Evolutionary conservation across 225 moss, liverwort and hornwort species (phyloP).

Genomic region (Polytrichum formosum): DNA sequence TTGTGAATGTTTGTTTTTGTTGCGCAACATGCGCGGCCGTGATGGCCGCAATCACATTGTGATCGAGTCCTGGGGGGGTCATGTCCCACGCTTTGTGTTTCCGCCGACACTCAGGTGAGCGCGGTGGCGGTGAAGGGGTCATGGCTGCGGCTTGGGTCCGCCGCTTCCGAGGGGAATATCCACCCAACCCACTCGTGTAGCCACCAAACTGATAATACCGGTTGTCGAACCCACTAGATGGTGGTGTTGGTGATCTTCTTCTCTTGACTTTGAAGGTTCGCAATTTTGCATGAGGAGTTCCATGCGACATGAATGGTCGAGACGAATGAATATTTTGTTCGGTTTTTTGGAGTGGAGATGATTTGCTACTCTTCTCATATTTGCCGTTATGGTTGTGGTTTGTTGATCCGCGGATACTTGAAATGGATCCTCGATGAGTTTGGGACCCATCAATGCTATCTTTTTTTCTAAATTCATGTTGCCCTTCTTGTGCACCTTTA

Average conservation of each 20-base stretch:
- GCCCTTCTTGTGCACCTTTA: too few species aligned
- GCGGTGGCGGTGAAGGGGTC: constrained; percentile 70
- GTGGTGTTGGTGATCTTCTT: constrained; percentile 20
- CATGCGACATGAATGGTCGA: not conserved
- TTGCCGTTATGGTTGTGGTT: not conserved
- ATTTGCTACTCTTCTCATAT: not conserved
- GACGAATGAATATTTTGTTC: not conserved
- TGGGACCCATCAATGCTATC: too few species aligned
- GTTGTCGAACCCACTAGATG: constrained; percentile 26
- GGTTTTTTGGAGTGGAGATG: not conserved
- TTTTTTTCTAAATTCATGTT: too few species aligned
- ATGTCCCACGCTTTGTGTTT: constrained; percentile 81
- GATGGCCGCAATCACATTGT: constrained; percentile 55
- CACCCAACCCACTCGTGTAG: constrained; percentile 80
- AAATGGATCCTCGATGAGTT: too few species aligned
- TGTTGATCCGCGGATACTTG: too few species aligned
- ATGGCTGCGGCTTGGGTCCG: constrained; percentile 50
- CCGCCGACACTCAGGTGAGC: constrained; percentile 55
- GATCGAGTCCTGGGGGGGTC: constrained; percentile 56
- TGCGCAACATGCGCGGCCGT: constrained; percentile 60
- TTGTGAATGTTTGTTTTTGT: constrained; percentile 51
- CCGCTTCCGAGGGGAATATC: constrained; percentile 78
- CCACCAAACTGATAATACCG: constrained; percentile 49
- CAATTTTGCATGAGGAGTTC: not conserved
- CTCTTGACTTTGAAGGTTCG: constrained; percentile 6